These are phyloP conservation scores for Diplodia scrobiculata DNA, from an alignment of 2,329 filamentous ascomycete species.

Conservation along the genomic window DNA sequence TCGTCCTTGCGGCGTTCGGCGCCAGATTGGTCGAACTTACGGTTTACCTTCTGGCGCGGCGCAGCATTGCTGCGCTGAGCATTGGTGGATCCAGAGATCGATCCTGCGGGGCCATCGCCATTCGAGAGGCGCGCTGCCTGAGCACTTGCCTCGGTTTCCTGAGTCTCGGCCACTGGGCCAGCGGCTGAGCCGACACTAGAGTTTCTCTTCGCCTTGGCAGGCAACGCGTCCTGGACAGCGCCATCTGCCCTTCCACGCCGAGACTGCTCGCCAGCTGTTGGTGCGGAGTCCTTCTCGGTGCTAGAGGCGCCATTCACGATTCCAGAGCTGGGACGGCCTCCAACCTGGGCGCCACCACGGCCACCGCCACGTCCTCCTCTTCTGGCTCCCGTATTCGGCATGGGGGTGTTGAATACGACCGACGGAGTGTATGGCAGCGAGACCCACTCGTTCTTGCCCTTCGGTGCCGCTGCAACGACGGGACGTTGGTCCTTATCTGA, in stretches of 20 bases:
- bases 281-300: slow-evolving; percentile 43
- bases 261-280: slow-evolving; percentile 38
- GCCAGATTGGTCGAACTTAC: slow-evolving; percentile 21
- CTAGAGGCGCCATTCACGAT: slow-evolving; percentile 42
- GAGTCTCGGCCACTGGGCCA: slow-evolving; percentile 34
- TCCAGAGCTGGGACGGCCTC: slow-evolving; percentile 49
- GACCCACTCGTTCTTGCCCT: slow-evolving; percentile 81
- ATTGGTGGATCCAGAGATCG: slow-evolving; percentile 8
- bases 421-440: slow-evolving; percentile 79
- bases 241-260: slow-evolving; percentile 41
- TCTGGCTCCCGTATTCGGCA: slow-evolving; percentile 56
- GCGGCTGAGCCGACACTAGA: slow-evolving; percentile 39
- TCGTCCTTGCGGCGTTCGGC: slow-evolving; percentile 27
- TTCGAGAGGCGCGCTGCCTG: slow-evolving; percentile 23
- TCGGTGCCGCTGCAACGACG: slow-evolving; percentile 46
- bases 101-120: slow-evolving; percentile 7
- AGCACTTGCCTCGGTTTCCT: slow-evolving; percentile 32
- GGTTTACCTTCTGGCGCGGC: slow-evolving; percentile 22
- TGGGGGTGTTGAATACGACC: slow-evolving; percentile 81
- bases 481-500: slow-evolving; percentile 59
- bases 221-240: slow-evolving; percentile 37
- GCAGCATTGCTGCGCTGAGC: slow-evolving; percentile 15
- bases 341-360: slow-evolving; percentile 59
- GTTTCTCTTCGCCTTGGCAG: slow-evolving; percentile 41
- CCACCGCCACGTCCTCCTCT: slow-evolving; percentile 54